Evolutionary conservation across 345 rosid species (phyloP), one percentile per base, ranked within the genome.

Genomic region (Fremontodendron californicum): DNA sequence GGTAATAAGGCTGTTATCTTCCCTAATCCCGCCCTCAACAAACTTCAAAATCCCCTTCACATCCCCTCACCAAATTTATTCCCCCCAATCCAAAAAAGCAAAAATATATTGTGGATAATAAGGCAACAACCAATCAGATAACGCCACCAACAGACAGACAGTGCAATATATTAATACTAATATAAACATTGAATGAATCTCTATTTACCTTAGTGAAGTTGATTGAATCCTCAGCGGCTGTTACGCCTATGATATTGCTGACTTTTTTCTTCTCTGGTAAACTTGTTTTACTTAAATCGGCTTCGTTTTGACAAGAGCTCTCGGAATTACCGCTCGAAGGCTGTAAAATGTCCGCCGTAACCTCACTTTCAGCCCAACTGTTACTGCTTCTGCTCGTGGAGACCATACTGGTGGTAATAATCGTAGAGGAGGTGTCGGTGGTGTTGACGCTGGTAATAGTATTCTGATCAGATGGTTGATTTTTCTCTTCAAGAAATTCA

Each of bases 291-390:
- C 40, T 81, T 4, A 67, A 84, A 25, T 71, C 85, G 86, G 66
- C 82, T 75, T 77, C 87, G 89, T 83, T 85, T 76, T 29, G 43
- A 9, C 60, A 61, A 57, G 75, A 71, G 0, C 69, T 76, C 74
- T 77, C 89, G 18, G 87, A 82, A 70, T 78, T 81, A 58, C 89
- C 78, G 66, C 85, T 81, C 31, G 82, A 79, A 0, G 90, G 85
- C 65, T 60, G 89, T 60, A 79, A 78, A 76, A 29, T 66, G 48
- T 75, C 82, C 37, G 76, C 80, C 3, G 89, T 84, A 68, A 85
- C 85, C 78, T 81, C 94, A 73, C 83, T 90, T 31, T 82, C 90
- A 8, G 75, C 71, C 89, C 87, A 83, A 29, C 87, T 85, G 72
- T 73, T 74, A 55, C 86, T 81, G 81, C 79, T 78, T 0, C 82